Evolutionary conservation across 768 basidiomycete genomes (phyloP), one percentile per base, ranked within the genome.

Genomic region (Russula sp.): DNA sequence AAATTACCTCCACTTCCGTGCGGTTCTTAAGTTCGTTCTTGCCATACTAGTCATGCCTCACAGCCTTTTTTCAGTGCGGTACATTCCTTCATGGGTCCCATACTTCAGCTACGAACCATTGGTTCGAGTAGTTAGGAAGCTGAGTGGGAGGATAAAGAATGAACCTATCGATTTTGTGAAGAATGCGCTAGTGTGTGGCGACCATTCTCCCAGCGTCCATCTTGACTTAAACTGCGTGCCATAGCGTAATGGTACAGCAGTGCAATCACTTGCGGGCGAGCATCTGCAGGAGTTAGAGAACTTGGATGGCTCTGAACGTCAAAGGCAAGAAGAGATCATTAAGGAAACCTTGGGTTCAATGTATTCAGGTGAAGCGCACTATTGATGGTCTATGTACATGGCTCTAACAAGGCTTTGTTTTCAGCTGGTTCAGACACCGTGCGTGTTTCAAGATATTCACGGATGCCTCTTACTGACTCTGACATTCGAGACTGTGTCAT

Each of bases 21-120:
- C 9, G 62, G 5, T 10, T 22, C 2, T 7, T 18, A 13, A 34
- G 16, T 26, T 18, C 16, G 18, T 36, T 18, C 1, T 10, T 18
- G 16, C 13, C 24, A 2, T 46, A 13, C 7, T 18, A 26, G 26
- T 22, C 14, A 20, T 9, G 6, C 2, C 42, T 42, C n/a, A 64
- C n/a, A 36, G 1, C 16, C 7, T 8, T 16, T 36, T 9, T 13
- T 13, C 22, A 65, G 64, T 65, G 30, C 42, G 59, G 16, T 36
- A 65, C n/a, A 46, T 65, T 13, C 63, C 59, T 24, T 61, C 57
- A 5, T 64, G 63, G 63, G 51, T 64, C 2, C 63, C 63, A 28
- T 46, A 36, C 36, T 9, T 65, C n/a, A 61, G 46, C 36, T 55
- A 55, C 22, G 22, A 38, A 18, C 36, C 53, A 24, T 10, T 55